These are phyloP conservation scores for Penicillium rolfsii DNA, from an alignment of 2,329 filamentous ascomycete genomes.

Conservation along the genomic window DNA sequence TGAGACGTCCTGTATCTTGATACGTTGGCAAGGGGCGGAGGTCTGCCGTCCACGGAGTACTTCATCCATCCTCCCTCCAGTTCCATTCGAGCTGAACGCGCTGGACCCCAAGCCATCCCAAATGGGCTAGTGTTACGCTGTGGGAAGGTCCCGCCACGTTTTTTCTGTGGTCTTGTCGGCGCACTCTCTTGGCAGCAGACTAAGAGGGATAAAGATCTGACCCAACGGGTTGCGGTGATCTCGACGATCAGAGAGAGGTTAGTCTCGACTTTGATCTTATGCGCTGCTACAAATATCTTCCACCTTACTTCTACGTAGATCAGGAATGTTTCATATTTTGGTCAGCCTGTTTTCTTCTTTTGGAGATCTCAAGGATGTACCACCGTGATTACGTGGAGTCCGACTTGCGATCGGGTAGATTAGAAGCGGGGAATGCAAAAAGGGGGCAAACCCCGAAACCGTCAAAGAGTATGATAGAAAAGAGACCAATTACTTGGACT, in stretches of 20 bases:
- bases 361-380: background rate
- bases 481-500: background rate
- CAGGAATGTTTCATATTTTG: too few relatives aligned
- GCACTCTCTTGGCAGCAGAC: conserved; percentile 27
- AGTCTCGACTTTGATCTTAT: background rate
- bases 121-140: conserved; percentile 1
- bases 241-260: conserved; percentile 10
- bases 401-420: conserved; percentile 6
- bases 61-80: background rate
- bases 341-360: background rate
- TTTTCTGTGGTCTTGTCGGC: background rate
- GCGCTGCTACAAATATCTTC: background rate
- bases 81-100: background rate
- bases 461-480: background rate
- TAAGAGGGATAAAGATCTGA: conserved; percentile 35
- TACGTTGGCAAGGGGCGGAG: background rate
- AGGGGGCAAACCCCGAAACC: background rate
- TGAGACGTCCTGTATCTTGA: background rate
- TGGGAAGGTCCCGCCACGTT: background rate
- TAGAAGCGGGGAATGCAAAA: background rate
- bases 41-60: background rate
- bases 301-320: background rate
- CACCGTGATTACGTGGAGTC: conserved; percentile 6
- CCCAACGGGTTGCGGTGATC: conserved; percentile 21
- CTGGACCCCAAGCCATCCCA: background rate